A percentile compares a stretch with the other conserved stretches of the same genome.
These are phyloP conservation scores for Zopfochytrium polystomum DNA, from an alignment of 371 early-diverging fungal genomes.

Conservation along the genomic window DNA sequence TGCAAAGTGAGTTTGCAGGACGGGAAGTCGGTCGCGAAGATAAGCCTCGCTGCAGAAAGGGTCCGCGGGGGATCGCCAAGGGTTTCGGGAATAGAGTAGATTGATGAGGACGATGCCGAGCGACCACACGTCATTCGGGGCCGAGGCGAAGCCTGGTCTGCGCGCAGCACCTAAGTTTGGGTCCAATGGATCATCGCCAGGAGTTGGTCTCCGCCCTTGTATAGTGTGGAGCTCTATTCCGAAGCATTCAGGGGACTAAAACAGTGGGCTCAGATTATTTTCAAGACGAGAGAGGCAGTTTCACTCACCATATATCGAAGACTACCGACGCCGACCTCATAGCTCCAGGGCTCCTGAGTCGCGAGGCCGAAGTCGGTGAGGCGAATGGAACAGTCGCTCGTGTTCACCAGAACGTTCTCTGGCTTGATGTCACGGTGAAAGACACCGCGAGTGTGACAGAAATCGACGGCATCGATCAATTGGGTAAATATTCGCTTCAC, in stretches of 20 bases:
- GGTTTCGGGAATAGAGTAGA: slow-evolving; percentile 73
- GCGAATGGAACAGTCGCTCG: slow-evolving; percentile 53
- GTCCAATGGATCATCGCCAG: slow-evolving; percentile 3
- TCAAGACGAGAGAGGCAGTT: neutral
- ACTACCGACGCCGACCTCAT: slow-evolving; percentile 88
- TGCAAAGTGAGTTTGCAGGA: slow-evolving; percentile 55
- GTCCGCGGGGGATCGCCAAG: slow-evolving; percentile 46
- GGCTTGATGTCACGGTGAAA: slow-evolving; percentile 85
- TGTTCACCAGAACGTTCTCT: slow-evolving; percentile 76
- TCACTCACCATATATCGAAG: slow-evolving; percentile 76
- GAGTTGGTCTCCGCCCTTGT: too few species aligned
- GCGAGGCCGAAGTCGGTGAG: slow-evolving; percentile 94
- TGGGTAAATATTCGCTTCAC: slow-evolving; percentile 75
- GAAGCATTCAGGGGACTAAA: slow-evolving; percentile 67
- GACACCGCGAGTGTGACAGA: slow-evolving; percentile 71
- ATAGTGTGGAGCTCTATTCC: slow-evolving; percentile 37
- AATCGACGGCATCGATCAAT: slow-evolving; percentile 73
- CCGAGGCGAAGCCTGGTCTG: slow-evolving; percentile 52
- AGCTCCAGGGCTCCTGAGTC: slow-evolving; percentile 67
- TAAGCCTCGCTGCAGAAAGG: slow-evolving; percentile 64
- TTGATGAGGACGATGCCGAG: slow-evolving; percentile 79
- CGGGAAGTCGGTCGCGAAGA: slow-evolving; percentile 56
- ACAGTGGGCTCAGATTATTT: neutral
- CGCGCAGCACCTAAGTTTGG: slow-evolving; percentile 62
- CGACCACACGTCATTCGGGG: slow-evolving; percentile 79